Conservation (phyloP, 2,329 filamentous ascomycete genomes). For the Sphaerulina vaccinii region DNA sequence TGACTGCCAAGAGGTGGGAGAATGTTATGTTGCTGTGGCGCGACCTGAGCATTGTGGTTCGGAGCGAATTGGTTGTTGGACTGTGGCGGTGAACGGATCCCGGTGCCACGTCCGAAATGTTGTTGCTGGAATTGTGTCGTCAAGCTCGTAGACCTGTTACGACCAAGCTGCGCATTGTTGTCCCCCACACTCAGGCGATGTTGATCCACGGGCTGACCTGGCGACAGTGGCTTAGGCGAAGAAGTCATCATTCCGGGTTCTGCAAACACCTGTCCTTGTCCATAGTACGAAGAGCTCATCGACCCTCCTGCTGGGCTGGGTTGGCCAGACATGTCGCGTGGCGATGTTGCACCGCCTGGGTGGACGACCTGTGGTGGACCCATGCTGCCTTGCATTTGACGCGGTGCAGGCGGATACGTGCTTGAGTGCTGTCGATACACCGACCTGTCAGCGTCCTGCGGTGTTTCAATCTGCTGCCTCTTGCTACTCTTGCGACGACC, state of each 20-base stretch:
- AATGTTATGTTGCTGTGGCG: constrained; percentile 33
- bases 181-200: constrained; percentile 56
- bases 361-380: constrained; percentile 38
- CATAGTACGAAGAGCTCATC: constrained; percentile 31
- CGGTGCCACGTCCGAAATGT: constrained; percentile 56
- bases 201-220: constrained; percentile 52
- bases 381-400: constrained; percentile 34
- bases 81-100: constrained; percentile 54
- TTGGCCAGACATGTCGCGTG: constrained; percentile 40
- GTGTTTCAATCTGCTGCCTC: constrained; percentile 64
- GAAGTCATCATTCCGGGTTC: constrained; percentile 71
- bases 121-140: constrained; percentile 65
- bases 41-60: constrained; percentile 23
- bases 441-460: constrained; percentile 52
- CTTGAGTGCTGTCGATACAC: constrained; percentile 66
- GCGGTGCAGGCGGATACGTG: constrained; percentile 67
- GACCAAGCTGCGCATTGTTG: constrained; percentile 37
- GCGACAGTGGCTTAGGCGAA: constrained; percentile 80
- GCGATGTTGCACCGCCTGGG: constrained; percentile 35
- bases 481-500: constrained; percentile 68
- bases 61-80: constrained; percentile 44
- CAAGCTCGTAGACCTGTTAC: constrained; percentile 66
- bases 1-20: constrained; percentile 42
- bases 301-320: constrained; percentile 28
- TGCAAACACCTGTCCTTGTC: constrained; percentile 61